Conservation (phyloP, 2,329 filamentous ascomycete species). For the Tetracladium maxilliforme region DNA sequence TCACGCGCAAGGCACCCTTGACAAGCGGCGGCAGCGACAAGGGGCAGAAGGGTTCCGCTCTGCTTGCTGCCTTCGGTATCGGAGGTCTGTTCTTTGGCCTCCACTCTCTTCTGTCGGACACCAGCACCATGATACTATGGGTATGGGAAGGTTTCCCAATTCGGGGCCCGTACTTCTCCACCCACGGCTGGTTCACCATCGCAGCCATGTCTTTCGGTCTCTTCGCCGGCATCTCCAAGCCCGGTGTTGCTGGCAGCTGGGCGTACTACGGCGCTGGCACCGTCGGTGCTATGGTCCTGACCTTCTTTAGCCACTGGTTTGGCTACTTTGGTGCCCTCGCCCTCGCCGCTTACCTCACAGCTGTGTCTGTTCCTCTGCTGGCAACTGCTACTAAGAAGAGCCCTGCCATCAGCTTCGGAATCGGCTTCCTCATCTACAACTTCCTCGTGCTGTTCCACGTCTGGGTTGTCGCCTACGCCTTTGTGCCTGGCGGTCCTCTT, state of each 20-base stretch:
- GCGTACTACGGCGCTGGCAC: conserved; percentile 64
- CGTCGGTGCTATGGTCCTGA: conserved; percentile 65
- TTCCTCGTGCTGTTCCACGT: conserved; percentile 93
- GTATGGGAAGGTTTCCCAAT: conserved; percentile 95
- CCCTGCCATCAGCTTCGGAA: conserved; percentile 68
- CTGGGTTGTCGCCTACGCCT: conserved; percentile 96
- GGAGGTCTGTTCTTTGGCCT: conserved; percentile 77
- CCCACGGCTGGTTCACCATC: conserved; percentile 81
- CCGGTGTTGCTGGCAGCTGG: conserved; percentile 62
- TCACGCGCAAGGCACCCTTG: conserved; percentile 51
- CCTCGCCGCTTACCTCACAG: conserved; percentile 69
- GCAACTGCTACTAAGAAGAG: conserved; percentile 60
- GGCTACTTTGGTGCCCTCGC: conserved; percentile 76
- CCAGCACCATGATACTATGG: conserved; percentile 98
- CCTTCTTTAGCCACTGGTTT: conserved; percentile 65
- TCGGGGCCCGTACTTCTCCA: conserved; percentile 71
- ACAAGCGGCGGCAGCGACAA: conserved; percentile 22
- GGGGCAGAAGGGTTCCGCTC: conserved; percentile 50
- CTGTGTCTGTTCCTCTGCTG: conserved; percentile 61
- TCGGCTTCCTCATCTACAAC: conserved; percentile 87
- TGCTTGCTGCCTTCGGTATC: conserved; percentile 63
- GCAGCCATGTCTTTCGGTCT: conserved; percentile 76
- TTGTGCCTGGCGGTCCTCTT: conserved; percentile 84
- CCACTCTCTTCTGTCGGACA: conserved; percentile 88
- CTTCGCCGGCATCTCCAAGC: conserved; percentile 58